These are phyloP conservation scores for Hygrocybe coccinea DNA, from an alignment of 768 basidiomycete species.

Conservation along the genomic window DNA sequence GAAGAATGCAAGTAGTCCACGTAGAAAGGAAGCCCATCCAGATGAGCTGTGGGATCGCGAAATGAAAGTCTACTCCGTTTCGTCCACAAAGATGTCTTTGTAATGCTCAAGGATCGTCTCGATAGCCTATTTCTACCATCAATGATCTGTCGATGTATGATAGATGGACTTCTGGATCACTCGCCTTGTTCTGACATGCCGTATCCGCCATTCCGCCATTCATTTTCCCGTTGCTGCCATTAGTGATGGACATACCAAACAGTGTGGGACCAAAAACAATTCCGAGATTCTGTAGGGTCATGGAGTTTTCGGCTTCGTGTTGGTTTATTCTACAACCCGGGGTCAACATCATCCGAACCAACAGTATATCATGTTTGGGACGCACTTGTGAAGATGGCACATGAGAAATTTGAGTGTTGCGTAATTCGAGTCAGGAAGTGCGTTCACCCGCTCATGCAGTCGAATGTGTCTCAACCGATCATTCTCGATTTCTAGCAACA, in stretches of 20 bases:
- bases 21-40: neutral
- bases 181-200: slow-evolving; percentile 66
- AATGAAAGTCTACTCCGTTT: slow-evolving; percentile 43
- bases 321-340: slow-evolving; percentile 56
- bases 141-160: slow-evolving; percentile 10
- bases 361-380: slow-evolving; percentile 8
- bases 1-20: neutral
- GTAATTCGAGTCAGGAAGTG: slow-evolving; percentile 97
- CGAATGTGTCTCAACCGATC: slow-evolving; percentile 93
- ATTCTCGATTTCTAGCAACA: slow-evolving; percentile 73
- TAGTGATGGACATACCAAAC: slow-evolving; percentile 50
- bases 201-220: slow-evolving; percentile 64
- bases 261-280: slow-evolving; percentile 99
- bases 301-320: slow-evolving; percentile 75
- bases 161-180: neutral
- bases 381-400: slow-evolving; percentile 87
- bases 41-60: neutral
- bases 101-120: slow-evolving; percentile 95
- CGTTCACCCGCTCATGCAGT: slow-evolving; percentile 94
- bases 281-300: slow-evolving; percentile 89
- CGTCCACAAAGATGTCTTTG: slow-evolving; percentile 94
- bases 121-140: slow-evolving; percentile 57
- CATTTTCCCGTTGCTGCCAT: slow-evolving; percentile 40
- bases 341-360: neutral
- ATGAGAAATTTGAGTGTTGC: slow-evolving; percentile 94